Base-by-base conservation (phyloP, 768 basidiomycete genomes). In the Lentinula raphanica region DNA sequence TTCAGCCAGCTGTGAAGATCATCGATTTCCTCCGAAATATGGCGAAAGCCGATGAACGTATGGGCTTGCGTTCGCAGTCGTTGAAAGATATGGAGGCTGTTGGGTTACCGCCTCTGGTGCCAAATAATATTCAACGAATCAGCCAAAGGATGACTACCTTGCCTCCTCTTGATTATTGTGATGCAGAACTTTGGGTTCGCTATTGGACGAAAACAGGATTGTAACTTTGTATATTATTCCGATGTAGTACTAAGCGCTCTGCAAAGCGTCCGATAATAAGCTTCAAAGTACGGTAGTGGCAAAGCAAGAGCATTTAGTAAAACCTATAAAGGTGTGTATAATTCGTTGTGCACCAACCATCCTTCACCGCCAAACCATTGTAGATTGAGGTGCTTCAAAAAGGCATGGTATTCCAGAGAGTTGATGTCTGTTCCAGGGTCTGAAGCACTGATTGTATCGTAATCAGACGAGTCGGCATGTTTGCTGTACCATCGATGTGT, bases 1-100 rank as follows among this genome's bases (percentile, higher is more conserved):
- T n/a, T n/a, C n/a, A 73, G 73, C 74, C 74, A 19, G 73, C 66
- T 0, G 65, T 72, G 53, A 72, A 75, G 54, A 44, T 74, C 1
- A 62, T 74, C 19, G 68, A 68, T 40, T 74, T 70, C 57, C 70
- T 71, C 64, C 71, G 68, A 6, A 32, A 17, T 19, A 56, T 71
- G 55, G 54, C 65, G 5, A 45, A 36, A 0, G 65, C 61, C 7
- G 68, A 73, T 23, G n/a, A 44, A 36, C 49, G 32, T 32, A 31
- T 32, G 13, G 6, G 27, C 9, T 11, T 27, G 36, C n/a, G 23
- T 19, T n/a, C n/a, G n/a, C 17, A 32, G 49, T 29, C 27, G n/a
- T n/a, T n/a, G 13, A 17, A 35, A 1, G 12, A 53, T 36, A 40
- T 31, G 28, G 54, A 56, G 21, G 54, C 54, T 11, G 40, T 56